Conservation (phyloP, 106 monocot species). For the Allium cepa region DNA sequence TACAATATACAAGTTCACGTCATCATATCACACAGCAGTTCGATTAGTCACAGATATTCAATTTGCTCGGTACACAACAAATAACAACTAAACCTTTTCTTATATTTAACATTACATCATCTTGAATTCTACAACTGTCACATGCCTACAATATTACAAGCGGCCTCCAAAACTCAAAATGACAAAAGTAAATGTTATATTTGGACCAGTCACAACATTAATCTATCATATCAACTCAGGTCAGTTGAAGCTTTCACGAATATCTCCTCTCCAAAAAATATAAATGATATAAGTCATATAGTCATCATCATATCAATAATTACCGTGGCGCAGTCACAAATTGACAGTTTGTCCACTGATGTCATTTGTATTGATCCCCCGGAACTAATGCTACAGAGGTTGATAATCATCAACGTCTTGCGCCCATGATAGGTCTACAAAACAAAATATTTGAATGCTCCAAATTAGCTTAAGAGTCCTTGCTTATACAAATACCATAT, state of each 20-base stretch:
- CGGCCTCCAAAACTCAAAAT: conserved; percentile 7
- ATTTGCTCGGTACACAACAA: no score
- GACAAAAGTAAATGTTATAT: neutral
- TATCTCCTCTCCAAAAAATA: neutral
- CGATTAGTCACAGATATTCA: neutral
- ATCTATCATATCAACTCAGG: neutral
- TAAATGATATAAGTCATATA: neutral
- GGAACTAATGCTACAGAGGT: neutral
- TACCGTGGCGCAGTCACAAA: no score
- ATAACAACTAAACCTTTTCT: no score
- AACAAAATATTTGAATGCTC: neutral
- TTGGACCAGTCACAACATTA: neutral
- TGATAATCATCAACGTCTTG: conserved; percentile 23
- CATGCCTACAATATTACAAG: conserved; percentile 14
- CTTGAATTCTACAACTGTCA: conserved; percentile 3
- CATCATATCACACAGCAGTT: no score
- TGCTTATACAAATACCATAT: no score
- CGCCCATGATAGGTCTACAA: conserved; percentile 38
- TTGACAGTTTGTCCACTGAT: no score
- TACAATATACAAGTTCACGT: no score
- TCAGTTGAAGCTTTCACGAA: neutral
- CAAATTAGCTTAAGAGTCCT: neutral
- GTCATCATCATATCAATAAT: neutral
- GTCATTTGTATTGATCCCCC: no score
- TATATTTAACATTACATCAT: no score